phyloP scores from a whole-genome alignment of 2,329 filamentous ascomycete species.

The Nothophaeocryptopus gaeumannii region DNA sequence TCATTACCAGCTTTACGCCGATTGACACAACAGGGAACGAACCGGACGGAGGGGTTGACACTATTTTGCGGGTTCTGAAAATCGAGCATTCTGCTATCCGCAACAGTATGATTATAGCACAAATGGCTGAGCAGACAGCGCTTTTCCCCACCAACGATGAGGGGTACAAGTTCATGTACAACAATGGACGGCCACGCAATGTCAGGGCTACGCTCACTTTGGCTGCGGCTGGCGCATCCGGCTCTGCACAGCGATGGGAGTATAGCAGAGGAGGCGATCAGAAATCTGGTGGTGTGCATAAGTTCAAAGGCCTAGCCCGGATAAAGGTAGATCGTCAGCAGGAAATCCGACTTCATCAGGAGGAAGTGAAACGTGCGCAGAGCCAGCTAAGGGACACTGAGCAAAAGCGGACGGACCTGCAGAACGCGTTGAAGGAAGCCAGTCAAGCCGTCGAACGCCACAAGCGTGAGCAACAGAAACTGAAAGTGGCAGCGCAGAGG shows the following conservation, averaged over 20 bases:
- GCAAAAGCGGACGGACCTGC: conserved; percentile 47
- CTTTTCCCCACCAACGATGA: conserved; percentile 67
- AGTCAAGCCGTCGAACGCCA: conserved; percentile 51
- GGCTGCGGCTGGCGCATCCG: conserved; percentile 55
- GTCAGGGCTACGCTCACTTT: conserved; percentile 70
- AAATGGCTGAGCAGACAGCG: conserved; percentile 78
- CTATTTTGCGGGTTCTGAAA: conserved; percentile 72
- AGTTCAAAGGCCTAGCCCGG: conserved; percentile 57
- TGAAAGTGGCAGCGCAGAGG: conserved; percentile 57
- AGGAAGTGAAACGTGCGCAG: conserved; percentile 34
- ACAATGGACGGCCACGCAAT: conserved; percentile 53
- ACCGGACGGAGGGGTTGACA: conserved; percentile 69
- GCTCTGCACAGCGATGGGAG: conserved; percentile 53
- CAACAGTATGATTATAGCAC: conserved; percentile 78
- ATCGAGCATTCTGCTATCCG: conserved; percentile 77
- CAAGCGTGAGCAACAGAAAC: conserved; percentile 43
- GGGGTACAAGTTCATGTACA: conserved; percentile 68
- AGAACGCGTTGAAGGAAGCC: conserved; percentile 51
- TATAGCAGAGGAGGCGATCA: conserved; percentile 49
- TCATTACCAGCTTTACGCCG: conserved; percentile 59
- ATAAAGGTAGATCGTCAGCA: conserved; percentile 43
- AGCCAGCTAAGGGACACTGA: conserved; percentile 55
- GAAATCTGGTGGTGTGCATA: conserved; percentile 53
- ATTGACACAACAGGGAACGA: conserved; percentile 66
- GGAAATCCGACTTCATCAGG: conserved; percentile 42